These are phyloP conservation scores for Curvularia verruculosa DNA, from an alignment of 2,329 filamentous ascomycete species.

Conservation along the genomic window DNA sequence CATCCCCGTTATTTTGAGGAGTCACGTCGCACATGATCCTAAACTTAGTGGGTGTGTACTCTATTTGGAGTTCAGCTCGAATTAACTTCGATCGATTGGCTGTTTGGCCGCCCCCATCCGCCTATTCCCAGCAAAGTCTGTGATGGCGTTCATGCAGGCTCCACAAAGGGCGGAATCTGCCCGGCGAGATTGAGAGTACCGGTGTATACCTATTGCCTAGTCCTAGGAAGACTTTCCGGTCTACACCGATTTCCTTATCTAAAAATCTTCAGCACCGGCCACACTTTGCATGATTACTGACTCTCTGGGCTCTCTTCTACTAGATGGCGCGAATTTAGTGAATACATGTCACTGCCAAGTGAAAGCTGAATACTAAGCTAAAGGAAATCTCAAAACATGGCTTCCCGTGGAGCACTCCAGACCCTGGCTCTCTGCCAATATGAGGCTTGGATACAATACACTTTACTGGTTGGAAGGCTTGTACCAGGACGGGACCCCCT, in stretches of 20 bases:
- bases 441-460: not conserved
- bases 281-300: not conserved
- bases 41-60: slow-evolving; percentile 1
- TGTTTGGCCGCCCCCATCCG: not conserved
- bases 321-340: not conserved
- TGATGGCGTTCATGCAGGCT: slow-evolving; percentile 2
- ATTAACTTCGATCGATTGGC: not conserved
- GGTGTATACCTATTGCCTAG: not conserved
- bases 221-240: not conserved
- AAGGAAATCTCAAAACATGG: not conserved
- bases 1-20: not conserved
- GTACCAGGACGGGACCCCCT: not conserved
- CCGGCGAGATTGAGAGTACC: not conserved
- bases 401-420: too few species aligned
- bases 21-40: slow-evolving; percentile 1
- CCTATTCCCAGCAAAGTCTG: not conserved
- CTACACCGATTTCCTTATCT: not conserved
- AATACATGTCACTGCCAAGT: not conserved
- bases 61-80: slow-evolving; percentile 1
- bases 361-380: not conserved
- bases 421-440: not conserved
- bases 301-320: not conserved
- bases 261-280: not conserved
- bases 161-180: not conserved
- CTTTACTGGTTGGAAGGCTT: not conserved